Conservation (phyloP, 345 rosid genomes). For the Eucalyptus fibrosa region DNA sequence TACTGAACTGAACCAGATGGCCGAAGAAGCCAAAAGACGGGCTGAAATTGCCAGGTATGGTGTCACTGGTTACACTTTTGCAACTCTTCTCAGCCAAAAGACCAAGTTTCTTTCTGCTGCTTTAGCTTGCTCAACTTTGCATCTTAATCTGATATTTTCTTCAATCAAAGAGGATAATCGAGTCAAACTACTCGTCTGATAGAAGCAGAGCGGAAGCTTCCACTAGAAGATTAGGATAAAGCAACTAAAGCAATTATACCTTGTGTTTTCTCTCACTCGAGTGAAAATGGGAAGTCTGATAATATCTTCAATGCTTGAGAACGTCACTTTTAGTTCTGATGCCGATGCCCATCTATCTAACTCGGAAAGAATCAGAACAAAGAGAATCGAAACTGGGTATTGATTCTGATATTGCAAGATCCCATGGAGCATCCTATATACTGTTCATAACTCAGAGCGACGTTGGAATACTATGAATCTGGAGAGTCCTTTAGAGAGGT, state of each 20-base stretch:
- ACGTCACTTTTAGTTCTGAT: neutral
- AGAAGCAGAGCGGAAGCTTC: neutral
- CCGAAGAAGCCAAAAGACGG: neutral
- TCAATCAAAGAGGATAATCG: neutral
- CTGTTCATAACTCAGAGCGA: neutral
- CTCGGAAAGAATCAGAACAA: neutral
- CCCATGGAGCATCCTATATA: neutral
- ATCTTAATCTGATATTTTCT: neutral
- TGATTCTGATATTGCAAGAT: neutral
- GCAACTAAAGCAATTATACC: neutral
- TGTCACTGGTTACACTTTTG: neutral
- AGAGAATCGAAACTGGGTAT: neutral
- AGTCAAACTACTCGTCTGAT: neutral
- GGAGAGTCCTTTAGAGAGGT: neutral
- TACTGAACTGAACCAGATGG: neutral
- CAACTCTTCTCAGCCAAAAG: neutral
- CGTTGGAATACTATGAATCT: neutral
- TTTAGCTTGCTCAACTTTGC: neutral
- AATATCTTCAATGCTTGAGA: neutral
- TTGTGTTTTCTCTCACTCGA: neutral
- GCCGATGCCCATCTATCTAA: neutral
- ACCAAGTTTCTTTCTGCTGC: neutral
- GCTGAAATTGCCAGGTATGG: neutral
- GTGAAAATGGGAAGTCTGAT: neutral
- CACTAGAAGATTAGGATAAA: neutral